These are phyloP conservation scores for Canna indica DNA, from an alignment of 176 grass and related monocot species.

Conservation along the genomic window DNA sequence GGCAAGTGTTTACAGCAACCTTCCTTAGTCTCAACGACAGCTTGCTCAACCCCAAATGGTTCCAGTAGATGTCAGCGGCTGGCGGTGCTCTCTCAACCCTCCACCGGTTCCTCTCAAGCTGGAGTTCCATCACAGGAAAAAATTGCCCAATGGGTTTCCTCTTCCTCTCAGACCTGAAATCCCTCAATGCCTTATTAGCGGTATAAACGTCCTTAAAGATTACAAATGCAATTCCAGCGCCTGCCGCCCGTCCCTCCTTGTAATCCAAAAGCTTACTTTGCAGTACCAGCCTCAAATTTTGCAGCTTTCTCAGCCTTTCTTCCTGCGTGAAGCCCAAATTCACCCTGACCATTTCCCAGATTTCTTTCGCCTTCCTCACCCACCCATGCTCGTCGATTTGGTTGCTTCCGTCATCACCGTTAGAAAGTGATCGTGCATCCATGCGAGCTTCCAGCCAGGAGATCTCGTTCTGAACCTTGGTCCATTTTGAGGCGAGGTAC, in stretches of 20 bases:
- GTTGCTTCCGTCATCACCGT: slow-evolving; percentile 14
- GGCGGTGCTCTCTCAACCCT: slow-evolving; percentile 85
- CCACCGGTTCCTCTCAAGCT: slow-evolving; percentile 77
- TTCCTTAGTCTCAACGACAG: slow-evolving; percentile 57
- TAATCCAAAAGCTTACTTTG: slow-evolving; percentile 69
- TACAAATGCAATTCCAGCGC: slow-evolving; percentile 81
- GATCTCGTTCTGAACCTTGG: slow-evolving; percentile 61
- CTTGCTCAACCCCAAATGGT: slow-evolving; percentile 80
- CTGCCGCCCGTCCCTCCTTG: slow-evolving; percentile 51
- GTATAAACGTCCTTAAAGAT: slow-evolving; percentile 97
- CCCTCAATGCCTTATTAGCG: slow-evolving; percentile 79
- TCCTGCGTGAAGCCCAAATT: slow-evolving; percentile 77
- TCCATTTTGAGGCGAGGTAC: slow-evolving; percentile 52
- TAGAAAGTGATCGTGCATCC: slow-evolving; percentile 40
- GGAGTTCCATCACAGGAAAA: slow-evolving; percentile 87
- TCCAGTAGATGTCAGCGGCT: slow-evolving; percentile 96
- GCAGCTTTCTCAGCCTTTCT: slow-evolving; percentile 59
- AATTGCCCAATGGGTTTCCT: slow-evolving; percentile 64
- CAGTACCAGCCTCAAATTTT: slow-evolving; percentile 58
- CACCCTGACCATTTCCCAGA: slow-evolving; percentile 29
- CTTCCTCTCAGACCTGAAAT: slow-evolving; percentile 83
- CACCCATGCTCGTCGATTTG: slow-evolving; percentile 31
- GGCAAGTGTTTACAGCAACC: slow-evolving; percentile 80
- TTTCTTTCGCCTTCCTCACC: slow-evolving; percentile 46
- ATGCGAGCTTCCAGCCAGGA: slow-evolving; percentile 81